A percentile compares a stretch with the other conserved stretches of the same genome.
phyloP scores from a whole-genome alignment of 495 filamentous ascomycete species.

The Rostrohypoxylon terebratum region DNA sequence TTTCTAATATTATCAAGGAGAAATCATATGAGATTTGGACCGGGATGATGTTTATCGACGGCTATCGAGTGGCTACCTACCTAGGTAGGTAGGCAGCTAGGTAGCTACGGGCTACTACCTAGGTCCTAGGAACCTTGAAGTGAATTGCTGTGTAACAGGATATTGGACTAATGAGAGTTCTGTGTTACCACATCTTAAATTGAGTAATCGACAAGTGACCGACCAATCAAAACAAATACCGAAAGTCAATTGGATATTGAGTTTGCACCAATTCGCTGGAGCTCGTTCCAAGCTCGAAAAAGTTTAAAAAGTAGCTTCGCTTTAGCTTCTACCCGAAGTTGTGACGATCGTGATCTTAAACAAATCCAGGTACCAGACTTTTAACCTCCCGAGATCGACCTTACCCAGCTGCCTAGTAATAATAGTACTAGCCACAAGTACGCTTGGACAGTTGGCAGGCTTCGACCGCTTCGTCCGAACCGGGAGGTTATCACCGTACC shows the following conservation, averaged over 20 bases:
- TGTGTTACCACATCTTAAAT: slow-evolving; percentile 8
- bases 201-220: neutral
- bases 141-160: slow-evolving; percentile 8
- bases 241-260: slow-evolving; percentile 9
- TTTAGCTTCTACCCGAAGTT: slow-evolving; percentile 3
- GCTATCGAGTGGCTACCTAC: neutral
- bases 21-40: slow-evolving; percentile 1
- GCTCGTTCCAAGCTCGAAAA: neutral
- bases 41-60: neutral
- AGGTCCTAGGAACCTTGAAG: neutral
- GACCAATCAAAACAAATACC: slow-evolving; percentile 22
- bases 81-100: too few species aligned
- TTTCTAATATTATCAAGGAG: neutral
- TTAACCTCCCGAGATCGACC: slow-evolving; percentile 25
- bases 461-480: slow-evolving; percentile 7
- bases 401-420: too few species aligned
- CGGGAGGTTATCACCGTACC: slow-evolving; percentile 39
- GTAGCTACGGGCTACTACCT: too few species aligned
- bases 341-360: slow-evolving; percentile 42
- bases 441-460: slow-evolving; percentile 28
- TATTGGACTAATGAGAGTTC: slow-evolving; percentile 30
- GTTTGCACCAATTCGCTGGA: neutral
- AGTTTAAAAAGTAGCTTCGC: slow-evolving; percentile 7
- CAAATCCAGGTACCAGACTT: slow-evolving; percentile 29
- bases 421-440: too few species aligned